These are phyloP conservation scores for Mariannaea elegans DNA, from an alignment of 2,329 filamentous ascomycete species.

Conservation along the genomic window DNA sequence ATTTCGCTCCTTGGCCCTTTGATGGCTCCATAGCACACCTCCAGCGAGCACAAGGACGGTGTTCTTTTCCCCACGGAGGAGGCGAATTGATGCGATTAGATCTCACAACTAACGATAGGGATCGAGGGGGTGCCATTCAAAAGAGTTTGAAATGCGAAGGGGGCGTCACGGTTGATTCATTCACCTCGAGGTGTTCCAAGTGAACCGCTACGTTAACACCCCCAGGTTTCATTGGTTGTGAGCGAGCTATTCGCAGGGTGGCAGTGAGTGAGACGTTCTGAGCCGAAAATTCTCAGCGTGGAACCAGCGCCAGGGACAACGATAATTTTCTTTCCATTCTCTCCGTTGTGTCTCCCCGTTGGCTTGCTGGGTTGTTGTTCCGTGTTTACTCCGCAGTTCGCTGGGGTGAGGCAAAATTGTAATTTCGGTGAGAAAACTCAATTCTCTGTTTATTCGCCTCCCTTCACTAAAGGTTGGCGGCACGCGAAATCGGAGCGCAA, in stretches of 20 bases:
- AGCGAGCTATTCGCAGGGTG: slow-evolving; percentile 4
- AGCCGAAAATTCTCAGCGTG: slow-evolving; percentile 10
- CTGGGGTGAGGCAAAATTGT: too few relatives aligned
- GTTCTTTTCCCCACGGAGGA: slow-evolving; percentile 6
- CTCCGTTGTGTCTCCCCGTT: background rate
- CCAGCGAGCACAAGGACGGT: background rate
- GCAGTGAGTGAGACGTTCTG: slow-evolving; percentile 18
- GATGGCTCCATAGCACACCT: too few relatives aligned
- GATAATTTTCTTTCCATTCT: background rate
- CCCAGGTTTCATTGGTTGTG: background rate
- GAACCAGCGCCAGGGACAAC: slow-evolving; percentile 14
- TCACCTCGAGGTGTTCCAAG: slow-evolving; percentile 15
- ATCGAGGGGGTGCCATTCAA: background rate
- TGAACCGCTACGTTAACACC: slow-evolving; percentile 17
- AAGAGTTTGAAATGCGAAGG: background rate
- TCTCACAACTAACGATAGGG: background rate
- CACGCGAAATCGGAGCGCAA: background rate
- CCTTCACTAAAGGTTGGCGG: background rate
- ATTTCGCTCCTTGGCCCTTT: slow-evolving; percentile 13
- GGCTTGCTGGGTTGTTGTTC: background rate
- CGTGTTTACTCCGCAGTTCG: slow-evolving; percentile 6
- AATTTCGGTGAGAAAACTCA: too few relatives aligned
- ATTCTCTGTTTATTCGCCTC: too few relatives aligned
- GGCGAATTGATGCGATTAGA: slow-evolving; percentile 14
- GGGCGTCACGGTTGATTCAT: slow-evolving; percentile 19